Base-by-base conservation (phyloP, 495 filamentous ascomycete species). In the Hypoxylon fragiforme region DNA sequence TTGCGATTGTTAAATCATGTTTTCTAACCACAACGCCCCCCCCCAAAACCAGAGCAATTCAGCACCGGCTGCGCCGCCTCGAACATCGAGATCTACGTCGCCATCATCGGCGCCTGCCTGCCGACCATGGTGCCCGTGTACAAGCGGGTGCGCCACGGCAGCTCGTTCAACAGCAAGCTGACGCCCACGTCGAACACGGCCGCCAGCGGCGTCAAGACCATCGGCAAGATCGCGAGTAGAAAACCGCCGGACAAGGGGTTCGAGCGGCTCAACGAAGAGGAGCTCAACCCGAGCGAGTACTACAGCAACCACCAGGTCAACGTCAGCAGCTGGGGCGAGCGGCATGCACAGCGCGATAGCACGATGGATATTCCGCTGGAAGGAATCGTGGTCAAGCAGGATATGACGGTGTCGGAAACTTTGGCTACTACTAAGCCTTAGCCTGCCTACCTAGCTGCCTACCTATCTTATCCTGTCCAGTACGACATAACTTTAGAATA, bases 31-130 rank as follows among this genome's bases (percentile, higher is more conserved):
- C 24, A 28, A n/a, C 28, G 2, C 22, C 14, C 13, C 8, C 36
- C 22, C 2, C 7, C 24, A 9, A 9, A 28, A 36, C 1, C 8
- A 52, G 49, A 52, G 14, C 49, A 52, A 44, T 42, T 36, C 18
- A 15, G n/a, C 35, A 12, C 19, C 39, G 1, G 30, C 4, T 28
- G 38, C 8, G 18, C 5, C 28, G 31, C 49, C 4, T 32, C 49
- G 5, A 38, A 36, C 9, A 18, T 52, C n/a, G 49, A 52, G 18
- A 37, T 52, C 12, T 52, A 52, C 28, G 39, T 44, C 4, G 49
- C 49, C 15, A 38, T 54, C 18, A 54, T 46, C 9, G 50, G 49
- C n/a, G 38, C 49, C 13, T 52, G 49, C 19, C 38, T 52, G 9
- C 49, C 49, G 3, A 52, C 49, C 24, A 12, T 52, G 1, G n/a